A percentile compares a stretch with the other conserved stretches of the same genome.
Evolutionary conservation across 2,329 filamentous ascomycete species (phyloP).

Genomic region (Penicillium hesseltinei): DNA sequence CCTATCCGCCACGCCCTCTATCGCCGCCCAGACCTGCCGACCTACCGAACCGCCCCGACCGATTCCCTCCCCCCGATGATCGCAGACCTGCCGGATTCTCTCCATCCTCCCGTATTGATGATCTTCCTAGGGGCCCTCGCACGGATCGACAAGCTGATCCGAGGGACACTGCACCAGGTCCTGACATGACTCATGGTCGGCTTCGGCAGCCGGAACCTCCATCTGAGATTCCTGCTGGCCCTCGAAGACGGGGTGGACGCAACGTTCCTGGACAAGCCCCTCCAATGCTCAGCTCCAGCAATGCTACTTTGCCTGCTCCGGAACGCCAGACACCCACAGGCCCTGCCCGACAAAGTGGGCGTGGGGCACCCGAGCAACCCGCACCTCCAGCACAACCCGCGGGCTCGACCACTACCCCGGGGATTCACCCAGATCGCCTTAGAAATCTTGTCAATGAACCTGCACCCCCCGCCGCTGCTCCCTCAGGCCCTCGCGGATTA

Average conservation of each 20-base stretch:
- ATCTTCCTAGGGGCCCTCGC: conserved; percentile 55
- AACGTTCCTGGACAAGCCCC: conserved; percentile 34
- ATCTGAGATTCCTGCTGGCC: conserved; percentile 54
- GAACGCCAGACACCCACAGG: conserved; percentile 48
- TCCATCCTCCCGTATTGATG: conserved; percentile 39
- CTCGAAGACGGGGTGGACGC: conserved; percentile 38
- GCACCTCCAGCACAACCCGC: conserved; percentile 31
- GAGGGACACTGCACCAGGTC: conserved; percentile 39
- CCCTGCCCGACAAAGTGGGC: conserved; percentile 40
- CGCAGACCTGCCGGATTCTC: conserved; percentile 32
- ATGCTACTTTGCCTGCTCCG: conserved; percentile 23
- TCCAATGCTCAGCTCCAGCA: conserved; percentile 17
- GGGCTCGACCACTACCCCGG: conserved; percentile 39
- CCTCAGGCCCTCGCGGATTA: conserved; percentile 13
- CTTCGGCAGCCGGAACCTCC: conserved; percentile 41
- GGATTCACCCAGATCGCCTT: conserved; percentile 56
- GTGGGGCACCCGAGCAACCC: conserved; percentile 34
- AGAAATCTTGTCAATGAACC: conserved; percentile 41
- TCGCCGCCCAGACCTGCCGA: conserved; percentile 30
- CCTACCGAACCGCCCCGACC: conserved; percentile 37
- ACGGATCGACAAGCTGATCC: conserved; percentile 40
- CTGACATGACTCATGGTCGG: conserved; percentile 49
- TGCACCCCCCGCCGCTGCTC: neutral
- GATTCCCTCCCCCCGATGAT: conserved; percentile 35
- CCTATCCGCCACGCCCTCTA: conserved; percentile 24